Conservation (phyloP, 1,284 basidiomycete genomes). For the Fereydounia khargensis region DNA sequence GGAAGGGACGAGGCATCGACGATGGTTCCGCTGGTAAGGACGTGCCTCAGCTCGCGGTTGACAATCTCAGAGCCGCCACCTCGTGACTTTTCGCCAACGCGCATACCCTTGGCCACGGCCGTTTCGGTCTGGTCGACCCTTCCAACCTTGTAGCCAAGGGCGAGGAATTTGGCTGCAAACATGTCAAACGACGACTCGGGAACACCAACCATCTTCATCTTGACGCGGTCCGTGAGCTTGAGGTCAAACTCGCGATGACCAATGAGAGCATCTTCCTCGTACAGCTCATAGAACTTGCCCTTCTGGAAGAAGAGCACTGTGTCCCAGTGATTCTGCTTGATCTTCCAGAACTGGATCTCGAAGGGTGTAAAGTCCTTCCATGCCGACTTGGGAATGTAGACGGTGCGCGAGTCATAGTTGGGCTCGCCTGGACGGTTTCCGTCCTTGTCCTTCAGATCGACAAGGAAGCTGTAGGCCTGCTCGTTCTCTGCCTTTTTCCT, state of each 20-base stretch:
- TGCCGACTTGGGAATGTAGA: conserved; percentile 74
- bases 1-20: conserved; percentile 84
- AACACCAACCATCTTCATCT: conserved; percentile 95
- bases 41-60: conserved; percentile 80
- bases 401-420: conserved; percentile 88
- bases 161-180: conserved; percentile 60
- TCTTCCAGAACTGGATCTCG: conserved; percentile 66
- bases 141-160: conserved; percentile 83
- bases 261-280: conserved; percentile 57
- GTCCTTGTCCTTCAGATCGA: conserved; percentile 79
- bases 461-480: conserved; percentile 77
- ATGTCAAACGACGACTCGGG: conserved; percentile 86
- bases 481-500: conserved; percentile 75
- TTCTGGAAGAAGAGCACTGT: conserved; percentile 94
- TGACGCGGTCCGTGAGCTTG: conserved; percentile 77
- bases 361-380: conserved; percentile 91
- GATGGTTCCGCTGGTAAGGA: conserved; percentile 94
- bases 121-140: conserved; percentile 97
- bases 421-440: conserved; percentile 74
- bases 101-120: conserved; percentile 67
- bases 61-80: conserved; percentile 60
- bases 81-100: conserved; percentile 62
- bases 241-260: conserved; percentile 58
- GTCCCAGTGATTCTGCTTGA: conserved; percentile 55
- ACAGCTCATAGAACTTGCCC: conserved; percentile 63